phyloP scores from a whole-genome alignment of 805 yeast genomes.

The Kodamaea hsintzibuensis region DNA sequence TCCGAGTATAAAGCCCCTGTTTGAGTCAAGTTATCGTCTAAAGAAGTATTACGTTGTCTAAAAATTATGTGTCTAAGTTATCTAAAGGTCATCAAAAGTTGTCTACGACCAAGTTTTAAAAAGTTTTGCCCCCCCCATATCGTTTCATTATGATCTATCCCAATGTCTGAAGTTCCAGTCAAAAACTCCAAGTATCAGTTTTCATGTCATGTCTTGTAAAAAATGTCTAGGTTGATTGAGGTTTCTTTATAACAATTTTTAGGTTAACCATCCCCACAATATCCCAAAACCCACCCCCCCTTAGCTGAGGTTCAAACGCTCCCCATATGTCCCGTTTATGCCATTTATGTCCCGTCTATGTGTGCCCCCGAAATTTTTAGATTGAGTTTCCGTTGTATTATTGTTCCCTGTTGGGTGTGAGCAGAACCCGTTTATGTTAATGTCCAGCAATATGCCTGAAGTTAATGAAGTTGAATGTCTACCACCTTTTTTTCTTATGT shows the following conservation, averaged over 20 bases:
- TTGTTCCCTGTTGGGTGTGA: background rate
- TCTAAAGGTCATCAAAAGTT: background rate
- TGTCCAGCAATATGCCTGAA: background rate
- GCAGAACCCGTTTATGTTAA: background rate
- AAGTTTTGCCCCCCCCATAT: background rate
- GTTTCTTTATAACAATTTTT: background rate
- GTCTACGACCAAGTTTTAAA: background rate
- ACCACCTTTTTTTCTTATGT: constrained; percentile 1
- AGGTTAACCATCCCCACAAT: background rate
- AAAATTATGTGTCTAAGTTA: background rate
- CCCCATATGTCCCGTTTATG: background rate
- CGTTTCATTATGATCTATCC: background rate
- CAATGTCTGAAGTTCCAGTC: background rate
- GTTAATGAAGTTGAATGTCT: constrained; percentile 1
- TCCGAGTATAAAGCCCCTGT: background rate
- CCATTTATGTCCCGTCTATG: background rate
- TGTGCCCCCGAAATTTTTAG: background rate
- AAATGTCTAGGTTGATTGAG: background rate
- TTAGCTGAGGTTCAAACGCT: background rate
- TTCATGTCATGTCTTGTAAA: background rate
- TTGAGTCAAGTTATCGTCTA: background rate
- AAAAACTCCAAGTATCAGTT: background rate
- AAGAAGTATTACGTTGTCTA: background rate
- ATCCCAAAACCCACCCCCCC: background rate
- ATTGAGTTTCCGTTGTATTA: background rate